These are phyloP conservation scores for Dothistroma pini DNA, from an alignment of 2,329 filamentous ascomycete genomes.

Conservation along the genomic window DNA sequence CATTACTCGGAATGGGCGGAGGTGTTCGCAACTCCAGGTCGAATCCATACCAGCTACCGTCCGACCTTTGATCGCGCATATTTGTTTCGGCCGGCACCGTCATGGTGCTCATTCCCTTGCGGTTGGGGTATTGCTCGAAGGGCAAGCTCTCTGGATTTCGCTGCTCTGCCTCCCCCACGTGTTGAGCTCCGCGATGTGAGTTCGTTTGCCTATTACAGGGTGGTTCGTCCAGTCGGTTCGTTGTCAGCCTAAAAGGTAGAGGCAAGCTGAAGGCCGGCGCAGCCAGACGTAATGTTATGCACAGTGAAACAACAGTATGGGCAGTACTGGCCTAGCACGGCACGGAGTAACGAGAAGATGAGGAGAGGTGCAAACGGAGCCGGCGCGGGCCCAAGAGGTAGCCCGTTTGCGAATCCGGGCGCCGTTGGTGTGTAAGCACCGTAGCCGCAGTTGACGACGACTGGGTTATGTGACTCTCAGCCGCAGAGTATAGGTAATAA, in stretches of 20 bases:
- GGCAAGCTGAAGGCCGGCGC: background rate
- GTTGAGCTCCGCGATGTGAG: background rate
- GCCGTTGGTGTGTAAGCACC: conserved; percentile 6
- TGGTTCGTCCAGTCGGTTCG: background rate
- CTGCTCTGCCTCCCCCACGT: conserved; percentile 4
- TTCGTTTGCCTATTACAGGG: background rate
- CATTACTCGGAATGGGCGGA: conserved; percentile 16
- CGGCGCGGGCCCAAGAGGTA: conserved; percentile 4
- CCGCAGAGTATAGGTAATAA: conserved; percentile 1
- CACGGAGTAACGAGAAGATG: background rate
- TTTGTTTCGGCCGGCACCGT: conserved; percentile 14
- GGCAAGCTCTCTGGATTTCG: background rate
- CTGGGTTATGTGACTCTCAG: conserved; percentile 1
- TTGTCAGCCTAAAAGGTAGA: background rate
- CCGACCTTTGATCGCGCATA: conserved; percentile 13
- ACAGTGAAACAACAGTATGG: background rate
- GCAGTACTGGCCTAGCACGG: background rate
- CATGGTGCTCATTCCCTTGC: conserved; percentile 15
- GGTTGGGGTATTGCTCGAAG: background rate
- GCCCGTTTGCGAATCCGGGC: conserved; percentile 2
- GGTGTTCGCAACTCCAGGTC: conserved; percentile 23
- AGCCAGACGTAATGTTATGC: background rate
- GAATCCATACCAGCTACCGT: conserved; percentile 18
- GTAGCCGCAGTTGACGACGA: background rate
- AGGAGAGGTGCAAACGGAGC: conserved; percentile 1